Conservation (phyloP, 106 monocot genomes). For the Dendrobium chrysotoxum region DNA sequence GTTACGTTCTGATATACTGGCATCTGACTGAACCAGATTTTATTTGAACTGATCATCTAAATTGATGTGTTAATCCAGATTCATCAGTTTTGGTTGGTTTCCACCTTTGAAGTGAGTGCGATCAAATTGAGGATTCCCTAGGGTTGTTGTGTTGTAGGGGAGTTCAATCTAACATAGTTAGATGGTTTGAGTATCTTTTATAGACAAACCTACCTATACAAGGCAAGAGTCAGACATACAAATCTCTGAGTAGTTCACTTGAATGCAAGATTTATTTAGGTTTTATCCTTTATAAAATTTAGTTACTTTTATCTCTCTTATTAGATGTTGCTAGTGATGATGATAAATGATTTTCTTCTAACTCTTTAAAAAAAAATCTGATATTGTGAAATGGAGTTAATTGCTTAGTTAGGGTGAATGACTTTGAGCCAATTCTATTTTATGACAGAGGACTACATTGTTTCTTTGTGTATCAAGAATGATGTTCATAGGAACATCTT, state of each 20-base stretch:
- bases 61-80: neutral
- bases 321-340: too few relatives aligned
- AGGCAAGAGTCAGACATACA: too few relatives aligned
- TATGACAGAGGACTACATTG: too few relatives aligned
- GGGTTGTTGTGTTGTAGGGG: too few relatives aligned
- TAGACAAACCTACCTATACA: too few relatives aligned
- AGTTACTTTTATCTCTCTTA: too few relatives aligned
- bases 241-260: too few relatives aligned
- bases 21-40: neutral
- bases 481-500: neutral
- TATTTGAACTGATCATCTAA: neutral
- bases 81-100: neutral
- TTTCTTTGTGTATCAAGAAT: neutral
- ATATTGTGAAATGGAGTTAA: neutral
- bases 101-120: neutral
- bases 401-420: neutral
- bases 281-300: too few relatives aligned
- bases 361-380: neutral
- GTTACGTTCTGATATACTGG: neutral
- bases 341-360: neutral
- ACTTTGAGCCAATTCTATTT: neutral
- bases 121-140: neutral
- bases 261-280: too few relatives aligned
- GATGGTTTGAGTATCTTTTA: too few relatives aligned
- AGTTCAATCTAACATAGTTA: too few relatives aligned